Evolutionary conservation across 352 stramenopile species (phyloP).

Genomic region (Plasmopara viticola): DNA sequence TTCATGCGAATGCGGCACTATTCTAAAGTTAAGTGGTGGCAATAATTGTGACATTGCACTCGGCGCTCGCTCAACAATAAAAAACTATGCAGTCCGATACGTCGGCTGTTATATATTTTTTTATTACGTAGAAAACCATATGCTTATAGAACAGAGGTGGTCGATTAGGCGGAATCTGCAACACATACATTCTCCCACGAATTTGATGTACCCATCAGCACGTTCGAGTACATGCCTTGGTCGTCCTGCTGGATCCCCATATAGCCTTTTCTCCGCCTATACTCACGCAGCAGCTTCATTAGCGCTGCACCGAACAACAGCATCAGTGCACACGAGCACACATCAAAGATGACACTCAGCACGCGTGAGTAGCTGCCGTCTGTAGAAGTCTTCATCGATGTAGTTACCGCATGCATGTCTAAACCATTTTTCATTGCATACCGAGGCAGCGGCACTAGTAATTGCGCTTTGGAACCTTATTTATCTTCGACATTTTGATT

Average conservation of each 20-base stretch:
- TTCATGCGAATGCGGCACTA: background rate
- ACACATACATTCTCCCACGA: conserved; percentile 51
- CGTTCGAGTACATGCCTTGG: conserved; percentile 50
- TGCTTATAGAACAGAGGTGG: too few species aligned
- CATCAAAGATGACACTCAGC: conserved; percentile 29
- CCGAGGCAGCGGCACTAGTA: too few species aligned
- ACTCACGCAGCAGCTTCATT: conserved; percentile 35
- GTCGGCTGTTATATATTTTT: background rate
- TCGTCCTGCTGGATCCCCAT: conserved; percentile 62
- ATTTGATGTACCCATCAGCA: conserved; percentile 55
- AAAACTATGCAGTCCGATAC: conserved; percentile 1
- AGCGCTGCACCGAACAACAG: conserved; percentile 40
- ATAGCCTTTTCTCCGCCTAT: conserved; percentile 54
- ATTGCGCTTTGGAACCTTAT: too few species aligned
- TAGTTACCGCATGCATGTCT: too few species aligned
- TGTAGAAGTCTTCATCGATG: too few species aligned
- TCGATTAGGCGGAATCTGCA: conserved; percentile 1
- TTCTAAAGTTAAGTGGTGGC: background rate
- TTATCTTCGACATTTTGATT: too few species aligned
- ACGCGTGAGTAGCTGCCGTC: too few species aligned
- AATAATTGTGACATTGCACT: background rate
- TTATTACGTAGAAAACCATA: too few species aligned
- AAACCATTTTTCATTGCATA: too few species aligned
- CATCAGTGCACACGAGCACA: conserved; percentile 35
- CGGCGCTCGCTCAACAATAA: conserved; percentile 8